Evolutionary conservation across 768 basidiomycete genomes (phyloP).

Genomic region (Psilocybe subaeruginosa): DNA sequence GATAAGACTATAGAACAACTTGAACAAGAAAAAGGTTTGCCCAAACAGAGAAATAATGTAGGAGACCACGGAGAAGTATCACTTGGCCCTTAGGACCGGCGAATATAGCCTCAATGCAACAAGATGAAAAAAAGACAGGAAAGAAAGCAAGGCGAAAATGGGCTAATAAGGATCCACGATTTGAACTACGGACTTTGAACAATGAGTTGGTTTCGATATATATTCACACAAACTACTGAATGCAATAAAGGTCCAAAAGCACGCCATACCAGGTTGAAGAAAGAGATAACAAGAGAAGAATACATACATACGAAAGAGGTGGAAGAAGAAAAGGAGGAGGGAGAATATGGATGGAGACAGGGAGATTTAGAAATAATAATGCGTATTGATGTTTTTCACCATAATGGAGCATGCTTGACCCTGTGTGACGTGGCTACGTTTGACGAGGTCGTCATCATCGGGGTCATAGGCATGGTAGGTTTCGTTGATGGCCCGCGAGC

Average conservation of each 20-base stretch:
- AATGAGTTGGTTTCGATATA: constrained; percentile 11
- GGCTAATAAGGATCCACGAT: constrained; percentile 8
- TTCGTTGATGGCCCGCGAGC: constrained; percentile 5
- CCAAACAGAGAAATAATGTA: not conserved
- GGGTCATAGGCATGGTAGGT: not conserved
- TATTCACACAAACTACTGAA: constrained; percentile 11
- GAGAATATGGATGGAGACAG: constrained; percentile 10
- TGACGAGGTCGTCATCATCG: constrained; percentile 1
- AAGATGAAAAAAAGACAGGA: constrained; percentile 8
- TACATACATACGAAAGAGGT: constrained; percentile 14
- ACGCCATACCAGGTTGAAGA: not conserved
- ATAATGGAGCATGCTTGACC: constrained; percentile 18
- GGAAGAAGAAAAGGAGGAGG: constrained; percentile 1
- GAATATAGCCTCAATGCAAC: not conserved
- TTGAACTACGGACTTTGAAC: not conserved
- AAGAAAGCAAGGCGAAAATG: not conserved
- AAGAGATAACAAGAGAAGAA: not conserved
- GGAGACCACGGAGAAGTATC: not conserved
- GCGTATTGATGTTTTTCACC: constrained; percentile 11
- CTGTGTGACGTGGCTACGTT: constrained; percentile 7
- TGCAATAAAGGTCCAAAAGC: constrained; percentile 10
- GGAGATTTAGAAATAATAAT: constrained; percentile 9
- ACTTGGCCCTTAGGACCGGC: not conserved
- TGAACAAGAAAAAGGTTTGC: not conserved
- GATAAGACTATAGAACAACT: not conserved